Evolutionary conservation across 257 asterid species (phyloP).

Genomic region (Solanum tarijense): DNA sequence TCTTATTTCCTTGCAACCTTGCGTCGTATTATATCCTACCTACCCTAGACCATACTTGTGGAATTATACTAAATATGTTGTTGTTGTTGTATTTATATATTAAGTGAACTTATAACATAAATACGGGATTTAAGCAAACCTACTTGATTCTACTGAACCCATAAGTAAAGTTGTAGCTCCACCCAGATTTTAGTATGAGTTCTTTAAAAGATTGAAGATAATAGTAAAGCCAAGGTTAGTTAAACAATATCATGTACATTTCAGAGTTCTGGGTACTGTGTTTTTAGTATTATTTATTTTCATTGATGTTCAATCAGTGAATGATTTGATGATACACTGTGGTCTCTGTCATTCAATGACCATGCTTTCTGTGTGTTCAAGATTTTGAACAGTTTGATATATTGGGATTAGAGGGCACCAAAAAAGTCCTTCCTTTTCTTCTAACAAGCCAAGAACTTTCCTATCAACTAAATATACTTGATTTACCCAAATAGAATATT

Average conservation of each 20-base stretch:
- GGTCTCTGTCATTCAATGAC: not conserved
- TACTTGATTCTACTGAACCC: not conserved
- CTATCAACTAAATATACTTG: not conserved
- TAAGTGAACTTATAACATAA: not conserved
- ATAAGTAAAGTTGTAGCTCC: not conserved
- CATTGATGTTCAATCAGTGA: slow-evolving; percentile 6
- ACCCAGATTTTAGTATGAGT: not conserved
- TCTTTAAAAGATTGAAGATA: not conserved
- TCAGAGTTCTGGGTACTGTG: not conserved
- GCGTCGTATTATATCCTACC: not conserved
- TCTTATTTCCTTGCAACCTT: not conserved
- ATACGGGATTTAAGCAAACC: not conserved
- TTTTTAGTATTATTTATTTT: not conserved
- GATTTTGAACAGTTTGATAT: not conserved
- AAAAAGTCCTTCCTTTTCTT: not conserved
- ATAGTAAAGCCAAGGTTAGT: not conserved
- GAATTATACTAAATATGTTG: not conserved
- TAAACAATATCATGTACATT: not conserved
- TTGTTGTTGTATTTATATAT: not conserved
- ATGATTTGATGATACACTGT: slow-evolving; percentile 30
- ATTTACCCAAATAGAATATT: not conserved
- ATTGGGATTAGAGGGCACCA: not conserved
- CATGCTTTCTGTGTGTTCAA: not conserved
- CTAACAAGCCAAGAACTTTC: not conserved
- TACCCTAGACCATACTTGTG: not conserved